Evolutionary conservation across 148 eudicot genomes (phyloP).

Genomic region (Camellia granthamiana): DNA sequence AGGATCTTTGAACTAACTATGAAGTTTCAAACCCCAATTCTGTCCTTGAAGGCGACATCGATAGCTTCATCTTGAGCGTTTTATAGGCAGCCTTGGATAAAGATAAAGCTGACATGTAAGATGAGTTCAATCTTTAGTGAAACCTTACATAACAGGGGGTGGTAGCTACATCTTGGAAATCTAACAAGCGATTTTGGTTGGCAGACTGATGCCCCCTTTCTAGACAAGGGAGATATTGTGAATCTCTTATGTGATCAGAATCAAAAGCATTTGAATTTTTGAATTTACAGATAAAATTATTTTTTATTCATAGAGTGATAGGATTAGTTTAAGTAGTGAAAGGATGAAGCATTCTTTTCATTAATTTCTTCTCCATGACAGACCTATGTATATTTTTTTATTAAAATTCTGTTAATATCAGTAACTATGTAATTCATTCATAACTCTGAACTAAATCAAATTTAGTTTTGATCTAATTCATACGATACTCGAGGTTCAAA

Average conservation of each 20-base stretch:
- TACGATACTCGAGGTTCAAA: no score
- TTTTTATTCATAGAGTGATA: not conserved
- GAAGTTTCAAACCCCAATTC: slow-evolving; percentile 96
- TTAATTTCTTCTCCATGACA: not conserved
- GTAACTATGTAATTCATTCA: not conserved
- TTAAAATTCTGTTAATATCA: not conserved
- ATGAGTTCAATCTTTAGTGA: not conserved
- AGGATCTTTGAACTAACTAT: slow-evolving; percentile 84
- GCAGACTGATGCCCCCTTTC: not conserved
- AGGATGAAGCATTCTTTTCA: not conserved
- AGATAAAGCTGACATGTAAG: slow-evolving; percentile 37
- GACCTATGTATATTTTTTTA: not conserved
- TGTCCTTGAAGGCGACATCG: slow-evolving; percentile 87
- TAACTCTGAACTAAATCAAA: not conserved
- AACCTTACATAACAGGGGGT: not conserved
- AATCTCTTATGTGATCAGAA: not conserved
- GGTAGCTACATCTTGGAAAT: not conserved
- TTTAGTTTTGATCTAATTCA: no score
- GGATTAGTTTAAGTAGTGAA: not conserved
- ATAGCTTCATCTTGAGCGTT: slow-evolving; percentile 77
- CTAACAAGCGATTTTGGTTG: not conserved
- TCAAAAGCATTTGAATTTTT: not conserved
- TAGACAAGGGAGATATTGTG: not conserved
- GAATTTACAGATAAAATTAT: not conserved
- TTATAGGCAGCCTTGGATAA: slow-evolving; percentile 73